A percentile compares a stretch with the other conserved stretches of the same genome.
Evolutionary conservation across 2,329 filamentous ascomycete genomes (phyloP).

Genomic region (Colletotrichum endophyticum): DNA sequence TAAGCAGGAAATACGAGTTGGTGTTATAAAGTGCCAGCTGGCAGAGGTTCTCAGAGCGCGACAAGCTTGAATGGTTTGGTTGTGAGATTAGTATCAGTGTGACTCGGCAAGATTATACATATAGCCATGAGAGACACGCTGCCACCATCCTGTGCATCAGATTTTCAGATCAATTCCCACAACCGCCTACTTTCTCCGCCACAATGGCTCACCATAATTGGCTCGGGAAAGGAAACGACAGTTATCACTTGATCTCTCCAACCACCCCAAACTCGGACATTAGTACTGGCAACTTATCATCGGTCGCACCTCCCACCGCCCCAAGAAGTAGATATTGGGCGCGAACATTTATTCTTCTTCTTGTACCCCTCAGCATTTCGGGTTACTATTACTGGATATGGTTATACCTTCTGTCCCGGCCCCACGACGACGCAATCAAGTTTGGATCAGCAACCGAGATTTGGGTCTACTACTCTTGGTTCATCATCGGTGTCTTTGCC

Average conservation of each 20-base stretch:
- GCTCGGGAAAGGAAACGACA: neutral
- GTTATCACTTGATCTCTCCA: neutral
- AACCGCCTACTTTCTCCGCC: neutral
- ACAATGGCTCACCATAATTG: neutral
- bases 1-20: neutral
- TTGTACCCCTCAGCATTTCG: neutral
- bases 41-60: neutral
- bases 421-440: neutral
- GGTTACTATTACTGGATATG: neutral
- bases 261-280: neutral
- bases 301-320: neutral
- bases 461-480: constrained; percentile 21
- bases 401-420: neutral
- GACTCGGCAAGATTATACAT: neutral
- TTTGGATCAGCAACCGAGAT: neutral
- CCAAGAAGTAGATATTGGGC: neutral
- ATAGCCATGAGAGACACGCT: neutral
- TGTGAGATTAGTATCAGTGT: accelerated
- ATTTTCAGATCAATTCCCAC: neutral
- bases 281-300: neutral
- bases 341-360: neutral
- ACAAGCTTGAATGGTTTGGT: neutral
- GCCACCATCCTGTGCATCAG: neutral
- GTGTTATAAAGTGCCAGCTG: neutral
- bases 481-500: constrained; percentile 23